Conservation (phyloP, 2,329 filamentous ascomycete species). For the Cladosporium sp. region DNA sequence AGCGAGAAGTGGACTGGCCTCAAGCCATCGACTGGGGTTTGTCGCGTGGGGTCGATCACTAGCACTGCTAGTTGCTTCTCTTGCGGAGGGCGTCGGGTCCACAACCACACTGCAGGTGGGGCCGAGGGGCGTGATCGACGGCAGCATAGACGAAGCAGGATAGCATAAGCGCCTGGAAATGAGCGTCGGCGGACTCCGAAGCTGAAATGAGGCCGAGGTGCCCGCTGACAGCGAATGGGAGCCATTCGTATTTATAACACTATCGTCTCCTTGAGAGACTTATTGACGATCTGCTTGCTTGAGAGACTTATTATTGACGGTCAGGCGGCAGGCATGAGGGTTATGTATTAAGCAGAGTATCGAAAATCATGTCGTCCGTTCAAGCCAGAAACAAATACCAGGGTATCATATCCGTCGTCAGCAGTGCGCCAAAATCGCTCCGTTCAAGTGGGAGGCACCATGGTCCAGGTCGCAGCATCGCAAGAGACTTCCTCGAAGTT, state of each 20-base stretch:
- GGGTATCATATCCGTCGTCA: not conserved
- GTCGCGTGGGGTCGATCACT: not conserved
- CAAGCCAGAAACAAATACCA: not conserved
- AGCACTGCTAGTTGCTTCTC: not conserved
- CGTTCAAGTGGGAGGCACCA: slow-evolving; percentile 24
- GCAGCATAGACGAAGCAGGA: not conserved
- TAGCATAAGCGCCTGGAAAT: not conserved
- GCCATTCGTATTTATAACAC: not conserved
- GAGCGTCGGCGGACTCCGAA: slow-evolving; percentile 4
- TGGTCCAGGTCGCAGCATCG: slow-evolving; percentile 57
- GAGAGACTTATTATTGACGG: not conserved
- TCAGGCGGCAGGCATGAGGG: too few species aligned
- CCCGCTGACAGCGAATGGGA: not conserved
- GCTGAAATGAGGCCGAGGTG: too few species aligned
- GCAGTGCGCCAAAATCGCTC: not conserved
- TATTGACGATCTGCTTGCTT: too few species aligned
- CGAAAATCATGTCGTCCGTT: too few species aligned
- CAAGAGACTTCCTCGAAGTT: slow-evolving; percentile 77
- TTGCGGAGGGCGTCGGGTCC: slow-evolving; percentile 10
- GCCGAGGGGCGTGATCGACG: slow-evolving; percentile 8
- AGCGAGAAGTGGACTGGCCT: too few species aligned
- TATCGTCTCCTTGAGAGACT: not conserved
- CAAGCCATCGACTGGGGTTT: slow-evolving; percentile 1
- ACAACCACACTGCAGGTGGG: not conserved
- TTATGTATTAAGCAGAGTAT: too few species aligned